phyloP scores from a whole-genome alignment of 352 stramenopile genomes.

The Plasmopara muralis region DNA sequence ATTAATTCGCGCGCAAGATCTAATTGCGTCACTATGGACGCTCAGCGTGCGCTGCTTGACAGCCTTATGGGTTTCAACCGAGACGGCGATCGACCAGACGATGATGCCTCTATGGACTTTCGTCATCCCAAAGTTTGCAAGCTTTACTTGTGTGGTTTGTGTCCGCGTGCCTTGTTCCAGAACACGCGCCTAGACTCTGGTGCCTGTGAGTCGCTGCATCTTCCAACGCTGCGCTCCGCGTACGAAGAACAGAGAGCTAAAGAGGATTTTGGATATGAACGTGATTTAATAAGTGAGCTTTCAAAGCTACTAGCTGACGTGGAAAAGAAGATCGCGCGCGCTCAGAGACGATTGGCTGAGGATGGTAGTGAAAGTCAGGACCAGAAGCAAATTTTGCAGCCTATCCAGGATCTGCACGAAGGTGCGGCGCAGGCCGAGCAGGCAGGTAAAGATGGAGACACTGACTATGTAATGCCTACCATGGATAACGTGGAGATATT shows the following conservation, averaged over 20 bases:
- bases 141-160: constrained; percentile 73
- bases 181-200: constrained; percentile 86
- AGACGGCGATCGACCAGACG: constrained; percentile 78
- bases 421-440: constrained; percentile 52
- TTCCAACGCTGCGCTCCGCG: constrained; percentile 53
- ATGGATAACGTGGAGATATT: constrained; percentile 64
- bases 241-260: constrained; percentile 42
- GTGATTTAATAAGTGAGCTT: constrained; percentile 59
- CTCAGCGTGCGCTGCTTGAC: constrained; percentile 82
- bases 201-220: constrained; percentile 61
- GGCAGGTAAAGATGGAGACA: constrained; percentile 46
- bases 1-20: not conserved
- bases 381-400: constrained; percentile 55
- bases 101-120: constrained; percentile 63
- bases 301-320: constrained; percentile 58
- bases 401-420: constrained; percentile 69
- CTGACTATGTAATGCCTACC: constrained; percentile 48
- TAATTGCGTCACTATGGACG: constrained; percentile 44
- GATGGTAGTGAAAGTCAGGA: constrained; percentile 24
- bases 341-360: constrained; percentile 63
- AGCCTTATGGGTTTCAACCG: constrained; percentile 89
- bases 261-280: constrained; percentile 63
- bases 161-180: constrained; percentile 84
- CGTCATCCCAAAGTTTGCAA: constrained; percentile 72
- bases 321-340: constrained; percentile 74